Evolutionary conservation across 2,329 filamentous ascomycete genomes (phyloP), one percentile per base, ranked within the genome.

Genomic region (Ophiostoma fasciatum): DNA sequence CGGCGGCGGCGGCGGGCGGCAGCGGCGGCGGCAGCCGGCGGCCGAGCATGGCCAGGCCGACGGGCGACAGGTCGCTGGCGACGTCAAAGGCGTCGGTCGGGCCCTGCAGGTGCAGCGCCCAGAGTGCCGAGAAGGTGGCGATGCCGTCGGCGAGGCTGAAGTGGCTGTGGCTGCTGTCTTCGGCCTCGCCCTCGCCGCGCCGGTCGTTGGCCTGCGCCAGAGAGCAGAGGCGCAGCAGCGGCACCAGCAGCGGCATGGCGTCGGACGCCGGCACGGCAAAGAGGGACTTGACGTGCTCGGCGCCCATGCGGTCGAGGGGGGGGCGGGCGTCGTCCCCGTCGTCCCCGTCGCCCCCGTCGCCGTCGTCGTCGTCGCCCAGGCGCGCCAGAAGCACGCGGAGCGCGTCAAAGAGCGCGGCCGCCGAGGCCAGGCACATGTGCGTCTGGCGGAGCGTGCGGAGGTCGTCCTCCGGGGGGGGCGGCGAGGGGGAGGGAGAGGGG

Each of bases 201-300:
- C 51, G 40, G 20, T 47, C 47, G 12, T 51, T n/a, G n/a, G n/a
- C n/a, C 49, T 28, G 65, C 36, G 62, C 53, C 13, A 55, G 39
- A 20, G 59, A 49, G 47, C 67, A 73, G 4, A 68, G 47, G 3
- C 48, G 46, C 5, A 74, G 46, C 6, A 69, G 52, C 2, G 63
- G 62, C 2, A 59, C 59, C 12, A 64, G 51, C 5, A 71, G 51
- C 4, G 55, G 51, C 12, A 63, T 56, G 7, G 62, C 58, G 14
- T 73, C 70, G 8, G 56, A 42, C 0, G 63, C 61, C 1, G 68
- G 56, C 1, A 58, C 58, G 37, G 59, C 64, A 48, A 75, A 74
- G 7, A 74, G 55, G 4, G 69, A 68, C 44, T 64, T 67, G 46
- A 74, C 61, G 42, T 74, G 69, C 47, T 74, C 68, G 2, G 64